phyloP scores from a whole-genome alignment of 352 stramenopile species.

The Globisporangium acanthophoron region DNA sequence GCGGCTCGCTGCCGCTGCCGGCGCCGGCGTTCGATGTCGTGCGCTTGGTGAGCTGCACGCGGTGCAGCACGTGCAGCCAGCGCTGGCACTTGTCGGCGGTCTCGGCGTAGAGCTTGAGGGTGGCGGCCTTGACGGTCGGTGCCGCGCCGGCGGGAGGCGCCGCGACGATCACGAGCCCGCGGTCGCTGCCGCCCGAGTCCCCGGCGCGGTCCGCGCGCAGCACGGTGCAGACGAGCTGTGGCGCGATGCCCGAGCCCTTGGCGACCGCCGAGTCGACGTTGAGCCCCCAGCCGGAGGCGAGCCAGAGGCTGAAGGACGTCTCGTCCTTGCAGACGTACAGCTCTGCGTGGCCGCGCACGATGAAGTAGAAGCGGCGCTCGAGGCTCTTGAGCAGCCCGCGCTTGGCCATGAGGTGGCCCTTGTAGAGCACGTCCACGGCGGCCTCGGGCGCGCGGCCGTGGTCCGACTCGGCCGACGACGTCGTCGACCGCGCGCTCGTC shows the following conservation, averaged over 20 bases:
- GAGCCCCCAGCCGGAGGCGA: constrained; percentile 36
- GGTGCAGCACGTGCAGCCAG: constrained; percentile 56
- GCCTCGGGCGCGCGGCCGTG: background rate
- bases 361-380: constrained; percentile 70
- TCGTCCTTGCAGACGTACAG: constrained; percentile 66
- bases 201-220: constrained; percentile 36
- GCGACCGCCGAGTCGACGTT: constrained; percentile 19
- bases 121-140: constrained; percentile 32
- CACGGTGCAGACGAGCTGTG: constrained; percentile 40
- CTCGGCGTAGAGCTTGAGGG: constrained; percentile 36
- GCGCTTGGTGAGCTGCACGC: constrained; percentile 42
- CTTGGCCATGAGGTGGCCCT: constrained; percentile 40
- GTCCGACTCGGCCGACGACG: constrained; percentile 2
- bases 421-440: constrained; percentile 28
- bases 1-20: constrained; percentile 1
- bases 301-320: constrained; percentile 55
- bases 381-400: constrained; percentile 46
- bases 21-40: background rate
- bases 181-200: constrained; percentile 22
- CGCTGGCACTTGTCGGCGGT: constrained; percentile 31
- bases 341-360: constrained; percentile 26
- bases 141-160: constrained; percentile 15
- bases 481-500: constrained; percentile 1
- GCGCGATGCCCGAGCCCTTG: constrained; percentile 23
- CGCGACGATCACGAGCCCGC: constrained; percentile 37